These are phyloP conservation scores for Ganoderma resinaceum DNA, from an alignment of 1,284 basidiomycete species.

Conservation along the genomic window DNA sequence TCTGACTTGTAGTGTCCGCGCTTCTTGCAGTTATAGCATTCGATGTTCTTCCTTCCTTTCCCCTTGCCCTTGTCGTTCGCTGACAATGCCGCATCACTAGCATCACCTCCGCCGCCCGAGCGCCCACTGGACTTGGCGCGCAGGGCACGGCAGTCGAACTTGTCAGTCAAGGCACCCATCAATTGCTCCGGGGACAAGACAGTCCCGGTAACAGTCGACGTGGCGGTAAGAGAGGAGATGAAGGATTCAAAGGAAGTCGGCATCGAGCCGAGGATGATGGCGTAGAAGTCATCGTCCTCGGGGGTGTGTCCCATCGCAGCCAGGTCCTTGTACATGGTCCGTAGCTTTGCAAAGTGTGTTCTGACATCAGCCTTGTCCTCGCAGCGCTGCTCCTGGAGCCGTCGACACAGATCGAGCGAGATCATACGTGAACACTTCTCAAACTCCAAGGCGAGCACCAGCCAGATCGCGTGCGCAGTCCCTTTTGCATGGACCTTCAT, in stretches of 20 bases:
- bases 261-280: slow-evolving; percentile 23
- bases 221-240: slow-evolving; percentile 12
- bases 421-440: too few species aligned
- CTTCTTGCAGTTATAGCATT: too few species aligned
- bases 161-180: slow-evolving; percentile 24
- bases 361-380: slow-evolving; percentile 30
- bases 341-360: slow-evolving; percentile 28
- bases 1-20: too few species aligned
- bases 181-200: slow-evolving; percentile 21
- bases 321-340: slow-evolving; percentile 29
- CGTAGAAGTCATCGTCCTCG: not conserved
- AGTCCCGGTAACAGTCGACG: slow-evolving; percentile 11
- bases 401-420: slow-evolving; percentile 28
- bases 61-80: too few species aligned
- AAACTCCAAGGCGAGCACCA: too few species aligned
- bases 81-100: too few species aligned
- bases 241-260: slow-evolving; percentile 19
- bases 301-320: slow-evolving; percentile 26
- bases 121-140: too few species aligned
- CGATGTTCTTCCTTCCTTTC: too few species aligned
- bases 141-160: slow-evolving; percentile 30
- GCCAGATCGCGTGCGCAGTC: too few species aligned
- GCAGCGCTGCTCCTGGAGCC: slow-evolving; percentile 30
- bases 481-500: too few species aligned
- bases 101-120: too few species aligned